A percentile compares a stretch with the other conserved stretches of the same genome.
Conservation (phyloP, 305 asterid genomes). For the Rubia occidens region DNA sequence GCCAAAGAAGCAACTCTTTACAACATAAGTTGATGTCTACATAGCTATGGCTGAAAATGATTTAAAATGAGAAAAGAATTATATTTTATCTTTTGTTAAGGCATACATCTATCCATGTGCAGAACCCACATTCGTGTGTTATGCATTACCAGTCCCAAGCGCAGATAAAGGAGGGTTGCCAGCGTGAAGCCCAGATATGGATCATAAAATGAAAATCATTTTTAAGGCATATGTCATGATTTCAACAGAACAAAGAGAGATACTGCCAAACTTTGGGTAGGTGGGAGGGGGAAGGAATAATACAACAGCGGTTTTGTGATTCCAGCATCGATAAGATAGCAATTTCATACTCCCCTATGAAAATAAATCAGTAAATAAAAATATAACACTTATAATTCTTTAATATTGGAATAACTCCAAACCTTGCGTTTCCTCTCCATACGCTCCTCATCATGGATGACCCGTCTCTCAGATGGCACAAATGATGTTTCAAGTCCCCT, state of each 20-base stretch:
- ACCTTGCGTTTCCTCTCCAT: slow-evolving; percentile 84
- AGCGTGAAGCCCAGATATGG: neutral
- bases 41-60: neutral
- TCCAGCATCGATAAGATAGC: neutral
- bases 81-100: neutral
- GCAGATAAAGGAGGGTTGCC: neutral
- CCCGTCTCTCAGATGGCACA: slow-evolving; percentile 43
- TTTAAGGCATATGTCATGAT: too few species aligned
- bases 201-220: neutral
- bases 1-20: neutral
- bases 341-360: neutral
- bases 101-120: neutral
- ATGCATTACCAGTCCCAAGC: neutral
- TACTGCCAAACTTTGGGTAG: too few species aligned
- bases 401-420: neutral
- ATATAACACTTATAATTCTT: neutral
- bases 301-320: too few species aligned
- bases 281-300: neutral
- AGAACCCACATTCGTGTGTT: neutral
- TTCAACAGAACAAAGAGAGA: too few species aligned
- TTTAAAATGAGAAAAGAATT: too few species aligned
- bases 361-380: neutral
- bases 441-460: slow-evolving; percentile 51
- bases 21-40: neutral
- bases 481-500: slow-evolving; percentile 35